Evolutionary conservation across 441 rosid genomes (phyloP).

Genomic region (Flueggea neowawraea): DNA sequence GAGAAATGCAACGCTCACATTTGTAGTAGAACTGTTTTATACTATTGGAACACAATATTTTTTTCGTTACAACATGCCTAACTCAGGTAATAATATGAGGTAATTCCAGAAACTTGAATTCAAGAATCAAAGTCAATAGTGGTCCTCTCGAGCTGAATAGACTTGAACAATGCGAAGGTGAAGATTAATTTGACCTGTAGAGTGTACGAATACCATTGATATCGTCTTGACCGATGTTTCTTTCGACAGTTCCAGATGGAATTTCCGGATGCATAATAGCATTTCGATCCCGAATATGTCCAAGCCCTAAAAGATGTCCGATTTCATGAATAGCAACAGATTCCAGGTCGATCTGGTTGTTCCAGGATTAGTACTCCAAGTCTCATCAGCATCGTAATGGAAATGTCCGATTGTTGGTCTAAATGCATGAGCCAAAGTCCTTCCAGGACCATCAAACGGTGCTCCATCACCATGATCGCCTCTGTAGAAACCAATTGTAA

Average conservation of each 20-base stretch:
- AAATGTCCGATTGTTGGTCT: not conserved
- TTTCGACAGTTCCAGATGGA: not conserved
- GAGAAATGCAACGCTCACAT: too few relatives aligned
- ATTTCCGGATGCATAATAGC: slow-evolving; percentile 10
- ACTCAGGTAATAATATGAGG: too few relatives aligned
- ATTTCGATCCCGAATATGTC: not conserved
- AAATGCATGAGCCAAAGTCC: not conserved
- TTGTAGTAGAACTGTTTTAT: too few relatives aligned
- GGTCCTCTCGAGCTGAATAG: too few relatives aligned
- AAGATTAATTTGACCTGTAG: not conserved
- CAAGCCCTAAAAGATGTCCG: slow-evolving; percentile 19
- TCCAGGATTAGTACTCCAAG: slow-evolving; percentile 1
- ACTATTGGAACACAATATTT: too few relatives aligned
- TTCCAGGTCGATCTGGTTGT: slow-evolving; percentile 3
- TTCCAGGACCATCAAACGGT: slow-evolving; percentile 11
- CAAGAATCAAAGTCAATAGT: too few relatives aligned
- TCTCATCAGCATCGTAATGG: slow-evolving; percentile 14
- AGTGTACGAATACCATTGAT: slow-evolving; percentile 5
- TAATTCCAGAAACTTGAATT: too few relatives aligned
- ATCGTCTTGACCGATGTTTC: slow-evolving; percentile 11
- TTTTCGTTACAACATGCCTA: too few relatives aligned
- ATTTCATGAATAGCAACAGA: slow-evolving; percentile 18
- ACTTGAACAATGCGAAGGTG: too few relatives aligned
- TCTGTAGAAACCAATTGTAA: not conserved
- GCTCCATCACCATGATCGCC: not conserved